Conservation (phyloP, 108 stramenopile species). For the Cyclotella atomus region DNA sequence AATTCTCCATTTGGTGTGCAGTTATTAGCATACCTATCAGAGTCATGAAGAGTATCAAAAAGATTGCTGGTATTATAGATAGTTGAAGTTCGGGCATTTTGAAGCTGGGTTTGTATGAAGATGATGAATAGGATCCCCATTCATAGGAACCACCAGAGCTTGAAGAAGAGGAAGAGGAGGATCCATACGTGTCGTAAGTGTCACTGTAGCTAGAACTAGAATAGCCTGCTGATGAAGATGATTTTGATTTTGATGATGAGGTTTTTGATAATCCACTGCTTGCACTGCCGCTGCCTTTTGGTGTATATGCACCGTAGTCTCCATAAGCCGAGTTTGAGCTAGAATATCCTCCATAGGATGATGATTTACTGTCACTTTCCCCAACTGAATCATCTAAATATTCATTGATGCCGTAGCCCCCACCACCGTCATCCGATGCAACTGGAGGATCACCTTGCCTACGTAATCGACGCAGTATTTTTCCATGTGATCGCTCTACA, state of each 20-base stretch:
- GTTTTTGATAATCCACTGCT: not conserved
- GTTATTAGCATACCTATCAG: conserved; percentile 44
- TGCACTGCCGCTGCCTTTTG: not conserved
- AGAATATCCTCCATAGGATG: conserved; percentile 9
- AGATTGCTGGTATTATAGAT: conserved; percentile 24
- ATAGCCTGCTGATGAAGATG: not conserved
- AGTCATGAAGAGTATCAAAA: conserved; percentile 17
- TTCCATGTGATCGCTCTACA: not conserved
- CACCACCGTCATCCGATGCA: not conserved
- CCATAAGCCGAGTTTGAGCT: not conserved
- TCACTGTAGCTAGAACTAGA: not conserved
- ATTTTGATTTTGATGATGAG: not conserved
- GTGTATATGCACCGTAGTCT: conserved; percentile 6
- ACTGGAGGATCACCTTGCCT: not conserved
- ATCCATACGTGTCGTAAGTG: not conserved
- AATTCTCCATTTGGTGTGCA: conserved; percentile 38
- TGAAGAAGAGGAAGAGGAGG: conserved; percentile 1
- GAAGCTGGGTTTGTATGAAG: not conserved
- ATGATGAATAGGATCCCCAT: conserved; percentile 11
- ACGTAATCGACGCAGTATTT: not conserved
- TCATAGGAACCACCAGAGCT: not conserved
- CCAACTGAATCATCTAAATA: not conserved
- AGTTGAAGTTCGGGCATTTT: conserved; percentile 14
- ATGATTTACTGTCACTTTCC: not conserved
- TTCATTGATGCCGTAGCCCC: not conserved